phyloP scores from a whole-genome alignment of 2,329 filamentous ascomycete species.

The Pseudogymnoascus pannorum region DNA sequence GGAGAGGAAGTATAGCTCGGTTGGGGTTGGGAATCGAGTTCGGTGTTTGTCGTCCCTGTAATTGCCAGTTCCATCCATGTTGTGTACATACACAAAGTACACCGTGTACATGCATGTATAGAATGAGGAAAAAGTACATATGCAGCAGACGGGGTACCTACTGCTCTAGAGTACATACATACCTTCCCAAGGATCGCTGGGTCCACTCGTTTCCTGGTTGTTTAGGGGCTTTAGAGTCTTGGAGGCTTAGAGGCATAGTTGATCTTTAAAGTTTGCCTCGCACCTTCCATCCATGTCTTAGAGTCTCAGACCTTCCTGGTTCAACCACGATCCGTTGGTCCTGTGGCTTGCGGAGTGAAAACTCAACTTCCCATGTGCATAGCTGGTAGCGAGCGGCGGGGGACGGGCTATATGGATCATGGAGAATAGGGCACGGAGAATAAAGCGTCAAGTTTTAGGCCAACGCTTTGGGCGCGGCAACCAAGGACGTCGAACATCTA shows the following conservation, averaged over 20 bases:
- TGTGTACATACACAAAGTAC: neutral
- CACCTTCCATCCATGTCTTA: conserved; percentile 4
- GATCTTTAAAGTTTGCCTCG: conserved; percentile 5
- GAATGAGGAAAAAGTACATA: neutral
- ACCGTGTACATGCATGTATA: neutral
- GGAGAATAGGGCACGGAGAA: neutral
- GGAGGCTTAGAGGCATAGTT: neutral
- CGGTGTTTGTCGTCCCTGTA: neutral
- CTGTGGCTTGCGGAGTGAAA: neutral
- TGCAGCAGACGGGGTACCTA: neutral
- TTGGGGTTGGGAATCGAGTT: neutral
- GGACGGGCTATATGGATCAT: neutral
- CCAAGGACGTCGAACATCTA: neutral
- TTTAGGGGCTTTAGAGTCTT: neutral
- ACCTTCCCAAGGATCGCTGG: neutral
- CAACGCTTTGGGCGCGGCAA: neutral
- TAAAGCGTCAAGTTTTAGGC: neutral
- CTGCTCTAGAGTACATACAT: too few species aligned
- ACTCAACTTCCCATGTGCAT: neutral
- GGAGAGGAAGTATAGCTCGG: neutral
- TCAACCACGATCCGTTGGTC: neutral
- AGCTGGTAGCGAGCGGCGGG: neutral
- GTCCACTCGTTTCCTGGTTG: neutral
- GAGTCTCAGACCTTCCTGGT: neutral
- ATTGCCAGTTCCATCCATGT: neutral